Conservation (phyloP, 805 yeast species). For the Myxozyma mucilagina region DNA sequence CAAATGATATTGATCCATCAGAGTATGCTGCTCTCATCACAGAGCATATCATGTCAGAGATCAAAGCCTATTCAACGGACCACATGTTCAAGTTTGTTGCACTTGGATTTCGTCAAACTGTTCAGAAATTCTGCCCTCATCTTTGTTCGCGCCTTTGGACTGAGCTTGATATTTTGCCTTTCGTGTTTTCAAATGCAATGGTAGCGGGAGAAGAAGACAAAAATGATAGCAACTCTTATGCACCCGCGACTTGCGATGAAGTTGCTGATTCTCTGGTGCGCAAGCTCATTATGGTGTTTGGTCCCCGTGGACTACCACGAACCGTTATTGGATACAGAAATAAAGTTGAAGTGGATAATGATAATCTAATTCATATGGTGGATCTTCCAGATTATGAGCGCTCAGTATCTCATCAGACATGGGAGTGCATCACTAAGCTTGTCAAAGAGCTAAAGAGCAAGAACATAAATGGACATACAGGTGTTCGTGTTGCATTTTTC, state of each 20-base stretch:
- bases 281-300: conserved; percentile 28
- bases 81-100: conserved; percentile 27
- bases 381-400: conserved; percentile 17
- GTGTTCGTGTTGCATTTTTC: conserved; percentile 29
- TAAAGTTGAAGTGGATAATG: conserved; percentile 28
- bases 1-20: neutral
- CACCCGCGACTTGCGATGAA: conserved; percentile 25
- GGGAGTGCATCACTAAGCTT: conserved; percentile 22
- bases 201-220: neutral
- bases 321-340: conserved; percentile 27
- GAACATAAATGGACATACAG: conserved; percentile 21
- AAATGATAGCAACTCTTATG: neutral
- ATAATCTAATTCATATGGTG: conserved; percentile 26
- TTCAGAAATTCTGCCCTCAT: conserved; percentile 19
- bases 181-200: conserved; percentile 14
- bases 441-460: conserved; percentile 10
- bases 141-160: conserved; percentile 26
- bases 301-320: conserved; percentile 30
- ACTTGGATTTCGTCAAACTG: conserved; percentile 15
- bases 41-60: conserved; percentile 11
- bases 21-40: conserved; percentile 17
- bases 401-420: conserved; percentile 22
- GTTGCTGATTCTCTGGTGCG: conserved; percentile 31
- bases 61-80: conserved; percentile 22
- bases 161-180: conserved; percentile 30